Evolutionary conservation across 345 rosid species (phyloP), one percentile per base, ranked within the genome.

Genomic region (Ricinus communis): DNA sequence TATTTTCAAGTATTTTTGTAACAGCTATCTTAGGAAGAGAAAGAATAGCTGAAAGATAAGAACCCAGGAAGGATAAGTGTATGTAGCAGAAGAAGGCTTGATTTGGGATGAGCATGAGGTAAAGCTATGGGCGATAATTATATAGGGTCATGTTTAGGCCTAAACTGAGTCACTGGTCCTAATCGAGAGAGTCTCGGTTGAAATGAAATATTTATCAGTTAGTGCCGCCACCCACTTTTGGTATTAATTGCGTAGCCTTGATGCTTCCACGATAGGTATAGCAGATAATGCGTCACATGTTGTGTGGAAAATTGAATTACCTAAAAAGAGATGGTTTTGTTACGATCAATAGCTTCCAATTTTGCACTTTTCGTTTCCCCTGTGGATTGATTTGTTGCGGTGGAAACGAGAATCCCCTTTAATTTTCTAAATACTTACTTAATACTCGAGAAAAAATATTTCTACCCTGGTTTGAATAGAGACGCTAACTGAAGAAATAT

Each of bases 141-240:
- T 76, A 83, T 76, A 80, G 51, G 65, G 64, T 38, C 16, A 50
- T 52, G 50, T 21, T 59, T 36, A n/a, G 80, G 84, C 80, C 45
- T 59, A 62, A 30, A 80, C 50, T 71, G 70, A 72, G 70, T 65
- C 50, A 36, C 0, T 8, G 18, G 83, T 86, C 84, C 25, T 53
- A 53, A 52, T 83, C 81, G 36, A 13, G 27, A 28, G 25, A n/a
- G 14, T 31, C 16, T 7, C 18, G 30, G 31, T 14, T 21, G 11
- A 63, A 76, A 36, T 46, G 33, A 67, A 5, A 11, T 38, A 18
- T 31, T 55, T 79, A 43, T 11, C 71, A 54, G 49, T 47, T 79
- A 70, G 71, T 81, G 73, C 82, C 84, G 81, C 71, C 84, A 56
- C 76, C 40, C 5, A 15, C 80, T 71, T 71, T 80, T 62, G 70